Conservation (phyloP, 352 stramenopile species). For the Globisporangium takayamanum region DNA sequence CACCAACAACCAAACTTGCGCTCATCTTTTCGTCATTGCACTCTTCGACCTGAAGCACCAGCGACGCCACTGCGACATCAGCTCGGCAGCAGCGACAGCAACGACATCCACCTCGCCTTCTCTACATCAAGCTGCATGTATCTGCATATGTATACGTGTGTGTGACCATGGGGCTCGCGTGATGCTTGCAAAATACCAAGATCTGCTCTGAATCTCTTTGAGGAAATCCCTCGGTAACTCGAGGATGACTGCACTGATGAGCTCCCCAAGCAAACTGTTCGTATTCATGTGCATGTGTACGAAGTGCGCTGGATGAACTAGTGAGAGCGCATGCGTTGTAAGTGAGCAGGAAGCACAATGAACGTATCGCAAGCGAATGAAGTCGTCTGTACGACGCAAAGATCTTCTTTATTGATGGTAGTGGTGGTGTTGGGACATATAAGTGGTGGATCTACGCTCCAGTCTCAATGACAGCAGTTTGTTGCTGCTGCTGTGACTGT, state of each 20-base stretch:
- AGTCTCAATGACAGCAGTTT: no score
- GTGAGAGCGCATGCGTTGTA: no score
- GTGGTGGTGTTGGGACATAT: no score
- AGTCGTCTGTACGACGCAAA: not conserved
- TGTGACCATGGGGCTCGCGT: conserved; percentile 23
- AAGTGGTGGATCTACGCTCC: no score
- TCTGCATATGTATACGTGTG: not conserved
- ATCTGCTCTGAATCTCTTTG: conserved; percentile 79
- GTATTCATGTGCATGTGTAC: not conserved
- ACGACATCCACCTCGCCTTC: not conserved
- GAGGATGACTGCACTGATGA: conserved; percentile 75
- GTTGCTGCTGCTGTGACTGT: no score
- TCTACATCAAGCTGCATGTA: not conserved
- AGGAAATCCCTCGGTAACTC: conserved; percentile 79
- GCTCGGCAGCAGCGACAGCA: not conserved
- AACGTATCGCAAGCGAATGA: not conserved
- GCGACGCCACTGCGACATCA: not conserved
- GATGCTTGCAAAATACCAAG: conserved; percentile 80
- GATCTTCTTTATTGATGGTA: no score
- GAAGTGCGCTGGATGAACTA: not conserved
- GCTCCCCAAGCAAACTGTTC: conserved; percentile 1
- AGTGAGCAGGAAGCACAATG: no score
- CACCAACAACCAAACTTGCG: not conserved
- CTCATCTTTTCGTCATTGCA: not conserved
- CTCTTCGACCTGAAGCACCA: not conserved